A percentile compares a stretch with the other conserved stretches of the same genome.
Evolutionary conservation across 257 asterid genomes (phyloP).

Genomic region (Buddleja alternifolia): DNA sequence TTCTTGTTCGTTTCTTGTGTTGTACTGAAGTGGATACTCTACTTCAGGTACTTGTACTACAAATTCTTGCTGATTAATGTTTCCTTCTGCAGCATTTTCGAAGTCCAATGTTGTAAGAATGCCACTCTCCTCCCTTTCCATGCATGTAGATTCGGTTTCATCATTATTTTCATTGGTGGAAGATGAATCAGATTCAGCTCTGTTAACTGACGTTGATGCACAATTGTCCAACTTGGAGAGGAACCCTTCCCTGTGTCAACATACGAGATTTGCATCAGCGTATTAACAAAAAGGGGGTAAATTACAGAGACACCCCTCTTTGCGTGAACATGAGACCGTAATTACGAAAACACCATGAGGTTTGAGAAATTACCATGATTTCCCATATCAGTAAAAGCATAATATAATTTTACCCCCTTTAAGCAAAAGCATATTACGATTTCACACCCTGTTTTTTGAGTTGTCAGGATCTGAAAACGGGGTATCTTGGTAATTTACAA

Average conservation of each 20-base stretch:
- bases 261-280: conserved; percentile 5
- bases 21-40: conserved; percentile 32
- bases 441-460: no score
- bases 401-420: no score
- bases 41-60: conserved; percentile 29
- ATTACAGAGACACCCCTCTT: no score
- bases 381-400: no score
- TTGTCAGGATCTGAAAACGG: no score
- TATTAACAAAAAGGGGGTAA: neutral
- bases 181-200: conserved; percentile 43
- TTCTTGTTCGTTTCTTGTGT: conserved; percentile 25
- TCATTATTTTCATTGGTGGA: conserved; percentile 37
- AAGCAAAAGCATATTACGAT: no score
- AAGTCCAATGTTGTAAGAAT: conserved; percentile 27
- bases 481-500: no score
- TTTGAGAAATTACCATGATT: no score
- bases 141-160: conserved; percentile 42
- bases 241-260: conserved; percentile 75
- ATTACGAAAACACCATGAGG: no score
- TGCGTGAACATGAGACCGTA: no score
- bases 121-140: conserved; percentile 40
- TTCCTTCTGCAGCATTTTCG: conserved; percentile 33
- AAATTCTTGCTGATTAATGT: conserved; percentile 25
- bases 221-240: conserved; percentile 65
- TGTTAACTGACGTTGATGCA: conserved; percentile 42